Conservation (phyloP, 192 early-diverging fungal species). For the Backusella psychrophila region DNA sequence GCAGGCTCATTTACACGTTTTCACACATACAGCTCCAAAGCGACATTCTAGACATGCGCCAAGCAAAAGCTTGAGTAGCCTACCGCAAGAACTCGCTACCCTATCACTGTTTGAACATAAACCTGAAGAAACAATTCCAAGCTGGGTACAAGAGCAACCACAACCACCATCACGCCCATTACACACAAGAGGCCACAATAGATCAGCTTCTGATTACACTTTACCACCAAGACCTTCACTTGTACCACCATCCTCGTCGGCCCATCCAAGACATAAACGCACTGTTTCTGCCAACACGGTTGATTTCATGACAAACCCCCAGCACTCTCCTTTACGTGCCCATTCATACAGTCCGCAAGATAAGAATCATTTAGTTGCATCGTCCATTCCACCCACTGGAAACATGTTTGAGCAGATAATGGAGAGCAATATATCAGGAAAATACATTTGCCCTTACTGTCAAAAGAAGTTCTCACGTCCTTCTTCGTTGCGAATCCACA, state of each 20-base stretch:
- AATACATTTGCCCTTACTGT: conserved; percentile 54
- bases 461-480: conserved; percentile 68
- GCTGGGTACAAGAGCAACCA: neutral
- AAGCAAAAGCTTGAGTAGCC: conserved; percentile 3
- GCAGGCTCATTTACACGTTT: neutral
- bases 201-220: neutral
- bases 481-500: conserved; percentile 65
- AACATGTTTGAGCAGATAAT: neutral
- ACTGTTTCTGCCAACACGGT: conserved; percentile 3
- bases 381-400: neutral
- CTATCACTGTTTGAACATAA: neutral
- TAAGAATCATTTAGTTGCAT: neutral
- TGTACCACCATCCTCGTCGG: neutral
- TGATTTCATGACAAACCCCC: conserved; percentile 3
- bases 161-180: neutral
- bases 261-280: neutral
- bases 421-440: neutral
- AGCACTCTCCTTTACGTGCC: neutral
- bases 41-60: neutral
- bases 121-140: neutral
- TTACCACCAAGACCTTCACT: neutral
- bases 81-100: conserved; percentile 1
- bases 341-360: neutral
- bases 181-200: neutral
- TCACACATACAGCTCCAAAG: neutral